Evolutionary conservation across 2,329 filamentous ascomycete genomes (phyloP).

Genomic region (Tolypocladium album): DNA sequence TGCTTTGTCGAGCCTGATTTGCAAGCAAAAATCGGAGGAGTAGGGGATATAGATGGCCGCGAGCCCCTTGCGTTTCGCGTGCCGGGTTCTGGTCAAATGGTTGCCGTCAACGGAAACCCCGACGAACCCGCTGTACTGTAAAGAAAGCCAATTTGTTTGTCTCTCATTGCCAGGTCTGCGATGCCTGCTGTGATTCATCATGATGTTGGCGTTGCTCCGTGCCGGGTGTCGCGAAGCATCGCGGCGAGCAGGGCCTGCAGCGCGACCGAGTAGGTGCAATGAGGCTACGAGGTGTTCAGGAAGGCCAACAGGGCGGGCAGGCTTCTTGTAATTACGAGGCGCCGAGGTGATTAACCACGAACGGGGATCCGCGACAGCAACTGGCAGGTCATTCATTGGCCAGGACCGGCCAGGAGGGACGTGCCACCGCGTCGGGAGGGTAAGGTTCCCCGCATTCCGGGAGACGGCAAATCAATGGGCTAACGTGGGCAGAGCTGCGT

Average conservation of each 20-base stretch:
- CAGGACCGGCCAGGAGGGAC: not conserved
- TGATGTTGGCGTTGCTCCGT: not conserved
- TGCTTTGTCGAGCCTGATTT: not conserved
- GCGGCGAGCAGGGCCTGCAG: not conserved
- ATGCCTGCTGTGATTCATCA: not conserved
- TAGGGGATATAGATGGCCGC: not conserved
- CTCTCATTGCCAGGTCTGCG: no score
- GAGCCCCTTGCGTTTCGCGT: not conserved
- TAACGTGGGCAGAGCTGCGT: not conserved
- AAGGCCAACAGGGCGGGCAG: not conserved
- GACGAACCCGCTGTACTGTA: not conserved
- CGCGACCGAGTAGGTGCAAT: not conserved
- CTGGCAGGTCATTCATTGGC: not conserved
- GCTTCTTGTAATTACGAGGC: not conserved
- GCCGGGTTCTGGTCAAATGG: not conserved
- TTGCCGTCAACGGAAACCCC: not conserved
- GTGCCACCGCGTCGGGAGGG: not conserved
- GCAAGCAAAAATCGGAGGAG: not conserved
- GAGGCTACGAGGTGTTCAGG: not conserved
- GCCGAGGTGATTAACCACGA: not conserved
- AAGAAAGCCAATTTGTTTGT: not conserved
- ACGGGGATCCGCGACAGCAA: not conserved
- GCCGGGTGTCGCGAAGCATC: not conserved
- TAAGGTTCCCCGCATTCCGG: not conserved
- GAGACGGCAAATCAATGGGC: not conserved